Evolutionary conservation across 768 basidiomycete species (phyloP).

Genomic region (Suillus bovinus): DNA sequence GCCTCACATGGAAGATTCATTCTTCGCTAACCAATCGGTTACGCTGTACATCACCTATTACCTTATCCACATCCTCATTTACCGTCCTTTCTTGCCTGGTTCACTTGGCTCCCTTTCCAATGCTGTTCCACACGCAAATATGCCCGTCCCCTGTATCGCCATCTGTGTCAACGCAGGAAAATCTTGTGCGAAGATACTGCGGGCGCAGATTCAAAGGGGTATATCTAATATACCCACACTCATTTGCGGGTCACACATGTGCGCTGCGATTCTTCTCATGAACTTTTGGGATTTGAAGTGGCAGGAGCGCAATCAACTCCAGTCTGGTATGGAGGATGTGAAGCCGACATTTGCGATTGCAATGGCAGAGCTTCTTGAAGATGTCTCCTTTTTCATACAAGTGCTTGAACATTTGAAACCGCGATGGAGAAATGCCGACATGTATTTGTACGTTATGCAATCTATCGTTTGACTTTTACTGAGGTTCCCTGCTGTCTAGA

Average conservation of each 20-base stretch:
- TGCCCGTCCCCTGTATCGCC: slow-evolving; percentile 51
- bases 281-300: slow-evolving; percentile 58
- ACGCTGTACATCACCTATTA: slow-evolving; percentile 61
- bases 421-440: slow-evolving; percentile 35
- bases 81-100: slow-evolving; percentile 64
- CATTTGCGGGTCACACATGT: slow-evolving; percentile 48
- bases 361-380: slow-evolving; percentile 34
- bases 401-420: slow-evolving; percentile 27
- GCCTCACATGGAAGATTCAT: slow-evolving; percentile 45
- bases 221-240: slow-evolving; percentile 44
- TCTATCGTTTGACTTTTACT: slow-evolving; percentile 30
- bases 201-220: slow-evolving; percentile 47
- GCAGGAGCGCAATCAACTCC: slow-evolving; percentile 40
- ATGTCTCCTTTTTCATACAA: slow-evolving; percentile 28
- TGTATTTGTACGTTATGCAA: slow-evolving; percentile 35
- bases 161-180: slow-evolving; percentile 63
- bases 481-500: slow-evolving; percentile 27
- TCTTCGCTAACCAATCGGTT: slow-evolving; percentile 58
- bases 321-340: slow-evolving; percentile 25
- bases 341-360: slow-evolving; percentile 30
- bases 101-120: slow-evolving; percentile 29
- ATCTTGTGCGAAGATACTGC: slow-evolving; percentile 59
- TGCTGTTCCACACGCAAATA: slow-evolving; percentile 28
- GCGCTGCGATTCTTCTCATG: slow-evolving; percentile 53
- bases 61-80: slow-evolving; percentile 62